Percentiles rank a stretch among this genome's conserved stretches.
Evolutionary conservation across 257 asterid genomes (phyloP).

Genomic region (Mentha longifolia): DNA sequence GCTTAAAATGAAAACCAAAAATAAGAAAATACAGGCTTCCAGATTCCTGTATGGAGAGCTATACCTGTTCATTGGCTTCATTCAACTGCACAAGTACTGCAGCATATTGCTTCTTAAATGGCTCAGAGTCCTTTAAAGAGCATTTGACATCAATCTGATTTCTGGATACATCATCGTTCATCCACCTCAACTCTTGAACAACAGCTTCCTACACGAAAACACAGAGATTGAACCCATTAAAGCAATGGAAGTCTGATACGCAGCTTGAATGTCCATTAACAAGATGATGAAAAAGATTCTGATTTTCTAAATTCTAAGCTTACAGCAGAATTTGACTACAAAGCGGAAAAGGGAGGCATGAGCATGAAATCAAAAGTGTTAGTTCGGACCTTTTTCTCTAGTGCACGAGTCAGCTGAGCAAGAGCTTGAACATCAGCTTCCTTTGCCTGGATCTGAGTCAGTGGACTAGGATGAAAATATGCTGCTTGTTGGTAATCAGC

Average conservation of each 20-base stretch:
- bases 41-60: slow-evolving; percentile 20
- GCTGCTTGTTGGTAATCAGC: slow-evolving; percentile 45
- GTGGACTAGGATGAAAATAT: slow-evolving; percentile 45
- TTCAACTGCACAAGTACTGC: slow-evolving; percentile 68
- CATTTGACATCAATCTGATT: slow-evolving; percentile 49
- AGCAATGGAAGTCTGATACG: not conserved
- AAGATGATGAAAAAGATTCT: slow-evolving; percentile 4
- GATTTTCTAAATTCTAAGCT: not conserved
- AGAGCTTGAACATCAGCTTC: slow-evolving; percentile 94
- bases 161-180: slow-evolving; percentile 75
- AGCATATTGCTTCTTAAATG: slow-evolving; percentile 85
- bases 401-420: slow-evolving; percentile 78
- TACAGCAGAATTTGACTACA: not conserved
- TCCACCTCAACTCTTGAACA: slow-evolving; percentile 72
- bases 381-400: slow-evolving; percentile 76
- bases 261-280: slow-evolving; percentile 22
- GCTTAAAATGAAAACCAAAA: not conserved
- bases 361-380: slow-evolving; percentile 10
- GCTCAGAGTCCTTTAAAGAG: slow-evolving; percentile 74
- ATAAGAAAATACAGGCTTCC: slow-evolving; percentile 19
- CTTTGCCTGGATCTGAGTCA: slow-evolving; percentile 70
- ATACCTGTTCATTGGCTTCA: slow-evolving; percentile 82
- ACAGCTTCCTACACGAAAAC: slow-evolving; percentile 67
- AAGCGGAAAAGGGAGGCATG: slow-evolving; percentile 8
- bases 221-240: slow-evolving; percentile 35